Percentiles rank a stretch among this genome's conserved stretches.
Conservation (phyloP, 2,329 filamentous ascomycete species). For the Myriosclerotinia curreyana region DNA sequence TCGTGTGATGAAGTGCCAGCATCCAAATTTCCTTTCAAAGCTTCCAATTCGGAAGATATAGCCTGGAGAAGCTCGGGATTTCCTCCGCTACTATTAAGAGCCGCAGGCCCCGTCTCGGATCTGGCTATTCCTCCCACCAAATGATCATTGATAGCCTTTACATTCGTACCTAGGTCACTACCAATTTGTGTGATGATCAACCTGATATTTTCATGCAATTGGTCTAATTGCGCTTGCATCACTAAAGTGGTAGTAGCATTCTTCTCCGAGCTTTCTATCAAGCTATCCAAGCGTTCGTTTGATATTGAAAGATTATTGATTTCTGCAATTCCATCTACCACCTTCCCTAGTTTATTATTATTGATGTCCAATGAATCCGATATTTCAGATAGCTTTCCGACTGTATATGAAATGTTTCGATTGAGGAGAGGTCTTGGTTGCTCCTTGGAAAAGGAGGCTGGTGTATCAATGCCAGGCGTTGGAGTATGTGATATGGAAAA, state of each 20-base stretch:
- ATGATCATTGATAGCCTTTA: conserved; percentile 31
- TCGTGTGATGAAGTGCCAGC: conserved; percentile 24
- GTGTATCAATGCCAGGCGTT: background rate
- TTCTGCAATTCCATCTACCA: conserved; percentile 26
- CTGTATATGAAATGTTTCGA: conserved; percentile 27
- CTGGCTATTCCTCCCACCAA: background rate
- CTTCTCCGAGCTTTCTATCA: conserved; percentile 31
- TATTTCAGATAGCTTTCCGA: conserved; percentile 32
- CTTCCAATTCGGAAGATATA: conserved; percentile 30
- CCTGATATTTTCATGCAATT: conserved; percentile 36
- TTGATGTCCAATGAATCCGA: conserved; percentile 32
- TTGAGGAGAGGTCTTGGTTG: background rate
- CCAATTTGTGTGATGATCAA: conserved; percentile 32
- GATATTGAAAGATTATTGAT: conserved; percentile 30
- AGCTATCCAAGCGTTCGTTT: conserved; percentile 27
- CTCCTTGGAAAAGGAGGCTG: background rate
- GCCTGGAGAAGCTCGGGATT: conserved; percentile 29
- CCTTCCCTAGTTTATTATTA: conserved; percentile 31
- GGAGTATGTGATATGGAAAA: background rate
- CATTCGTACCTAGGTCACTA: conserved; percentile 31
- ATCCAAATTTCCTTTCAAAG: conserved; percentile 30
- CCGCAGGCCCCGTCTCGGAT: conserved; percentile 9
- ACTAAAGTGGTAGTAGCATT: conserved; percentile 32
- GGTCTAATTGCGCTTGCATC: conserved; percentile 37
- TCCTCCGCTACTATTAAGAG: conserved; percentile 1